Base-by-base conservation (phyloP, 306 rosid genomes). In the Lotus japonicus region DNA sequence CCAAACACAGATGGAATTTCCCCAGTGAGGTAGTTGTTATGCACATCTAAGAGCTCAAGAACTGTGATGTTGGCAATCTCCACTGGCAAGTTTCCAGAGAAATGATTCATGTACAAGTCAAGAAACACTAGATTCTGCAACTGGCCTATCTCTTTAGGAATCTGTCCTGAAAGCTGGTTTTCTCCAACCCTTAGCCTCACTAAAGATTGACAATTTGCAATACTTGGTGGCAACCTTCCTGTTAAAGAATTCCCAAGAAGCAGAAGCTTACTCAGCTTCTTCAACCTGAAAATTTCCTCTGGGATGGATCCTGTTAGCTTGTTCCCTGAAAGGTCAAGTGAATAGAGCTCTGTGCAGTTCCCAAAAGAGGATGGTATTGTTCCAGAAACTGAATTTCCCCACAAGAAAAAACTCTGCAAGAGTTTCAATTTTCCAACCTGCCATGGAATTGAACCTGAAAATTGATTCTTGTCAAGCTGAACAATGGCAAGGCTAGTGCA, bases 291-390 rank as follows among this genome's bases (percentile, higher is more conserved):
- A 84, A 94, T 90, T 69, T 90, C 95, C 43, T 90, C 96, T 33
- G 99, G 99, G 11, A 94, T 90, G 9, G 85, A 78, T 59, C 99
- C 99, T 13, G 97, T 84, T 17, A 94, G 83, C 76, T 84, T 94
- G 83, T 94, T 94, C 82, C 92, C 85, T 39, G 99, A 94, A 80
- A 94, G 97, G 75, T 94, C 99, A 74, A 94, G 96, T 33, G 92
- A 88, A 75, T 85, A 90, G 2, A 94, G 97, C 49, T 94, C 97
- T 9, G 89, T 81, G 73, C 96, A 94, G 85, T 94, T 94, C 9
- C 96, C 92, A 68, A 94, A 94, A 12, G 97, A 94, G 4, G 87
- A 51, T 21, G 96, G 97, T 75, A 90, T 88, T 16, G 89, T 80
- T 51, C 99, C 99, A 71, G 97, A 88, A 13, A 94, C 86, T 14